phyloP scores from a whole-genome alignment of 768 basidiomycete species.

The Kwoniella dendrophila region DNA sequence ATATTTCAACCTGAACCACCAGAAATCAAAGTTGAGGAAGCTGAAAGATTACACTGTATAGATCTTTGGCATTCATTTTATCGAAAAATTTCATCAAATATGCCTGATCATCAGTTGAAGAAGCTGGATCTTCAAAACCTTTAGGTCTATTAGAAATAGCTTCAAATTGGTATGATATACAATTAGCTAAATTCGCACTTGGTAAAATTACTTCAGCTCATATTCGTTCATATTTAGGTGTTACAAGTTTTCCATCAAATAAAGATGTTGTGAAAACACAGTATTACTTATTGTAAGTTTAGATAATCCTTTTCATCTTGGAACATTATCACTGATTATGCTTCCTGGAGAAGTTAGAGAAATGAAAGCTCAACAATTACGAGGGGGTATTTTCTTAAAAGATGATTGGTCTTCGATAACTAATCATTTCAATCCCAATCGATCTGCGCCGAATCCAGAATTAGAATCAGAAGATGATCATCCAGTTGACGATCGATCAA shows the following conservation, averaged over 20 bases:
- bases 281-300: background rate
- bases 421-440: background rate
- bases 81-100: background rate
- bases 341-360: background rate
- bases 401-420: background rate
- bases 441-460: background rate
- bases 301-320: background rate
- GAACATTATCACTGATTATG: background rate
- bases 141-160: conserved; percentile 6
- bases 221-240: background rate
- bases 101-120: background rate
- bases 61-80: background rate
- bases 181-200: background rate
- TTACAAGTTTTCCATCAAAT: background rate
- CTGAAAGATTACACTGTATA: background rate
- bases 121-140: background rate
- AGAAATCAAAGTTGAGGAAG: background rate
- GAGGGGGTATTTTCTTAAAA: background rate
- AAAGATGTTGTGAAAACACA: background rate
- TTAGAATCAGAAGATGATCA: background rate
- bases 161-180: background rate
- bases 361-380: background rate
- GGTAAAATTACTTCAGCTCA: conserved; percentile 1
- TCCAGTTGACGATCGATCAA: background rate
- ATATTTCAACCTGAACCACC: background rate